Conservation (phyloP, 129 eudicot genomes). For the Flaveria trinervia region DNA sequence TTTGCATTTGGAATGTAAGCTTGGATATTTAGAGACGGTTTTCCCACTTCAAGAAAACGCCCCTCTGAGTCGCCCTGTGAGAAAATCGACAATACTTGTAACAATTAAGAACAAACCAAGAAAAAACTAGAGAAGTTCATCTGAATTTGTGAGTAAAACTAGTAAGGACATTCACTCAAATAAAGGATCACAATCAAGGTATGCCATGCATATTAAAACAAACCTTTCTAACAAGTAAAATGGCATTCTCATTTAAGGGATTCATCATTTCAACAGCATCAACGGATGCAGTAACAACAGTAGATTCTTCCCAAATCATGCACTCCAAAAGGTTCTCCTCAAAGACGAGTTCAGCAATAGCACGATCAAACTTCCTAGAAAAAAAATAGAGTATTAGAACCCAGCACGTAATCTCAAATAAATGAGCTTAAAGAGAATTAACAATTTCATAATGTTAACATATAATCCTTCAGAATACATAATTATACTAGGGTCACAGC, state of each 20-base stretch:
- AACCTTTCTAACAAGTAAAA: slow-evolving; percentile 60
- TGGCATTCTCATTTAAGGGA: slow-evolving; percentile 54
- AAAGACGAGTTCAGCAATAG: slow-evolving; percentile 59
- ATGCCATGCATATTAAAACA: slow-evolving; percentile 13
- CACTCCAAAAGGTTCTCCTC: slow-evolving; percentile 52
- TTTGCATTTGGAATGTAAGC: slow-evolving; percentile 53
- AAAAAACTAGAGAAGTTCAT: neutral
- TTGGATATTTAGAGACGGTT: slow-evolving; percentile 55
- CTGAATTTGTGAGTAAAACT: slow-evolving; percentile 3
- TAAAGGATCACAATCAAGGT: neutral
- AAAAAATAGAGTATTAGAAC: slow-evolving; percentile 24
- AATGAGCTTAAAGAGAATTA: slow-evolving; percentile 15
- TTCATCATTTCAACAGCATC: slow-evolving; percentile 54
- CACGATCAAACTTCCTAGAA: slow-evolving; percentile 52
- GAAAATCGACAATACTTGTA: slow-evolving; percentile 5
- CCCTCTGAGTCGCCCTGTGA: slow-evolving; percentile 47
- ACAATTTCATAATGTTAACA: neutral
- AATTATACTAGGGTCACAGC: neutral
- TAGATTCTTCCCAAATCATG: slow-evolving; percentile 75
- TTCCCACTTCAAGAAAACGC: slow-evolving; percentile 31
- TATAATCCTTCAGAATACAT: neutral
- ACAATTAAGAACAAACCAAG: slow-evolving; percentile 22
- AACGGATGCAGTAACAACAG: slow-evolving; percentile 49
- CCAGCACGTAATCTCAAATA: slow-evolving; percentile 5
- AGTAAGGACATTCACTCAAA: neutral